Conservation (phyloP, 129 eudicot genomes). For the Oenanthe sinensis region DNA sequence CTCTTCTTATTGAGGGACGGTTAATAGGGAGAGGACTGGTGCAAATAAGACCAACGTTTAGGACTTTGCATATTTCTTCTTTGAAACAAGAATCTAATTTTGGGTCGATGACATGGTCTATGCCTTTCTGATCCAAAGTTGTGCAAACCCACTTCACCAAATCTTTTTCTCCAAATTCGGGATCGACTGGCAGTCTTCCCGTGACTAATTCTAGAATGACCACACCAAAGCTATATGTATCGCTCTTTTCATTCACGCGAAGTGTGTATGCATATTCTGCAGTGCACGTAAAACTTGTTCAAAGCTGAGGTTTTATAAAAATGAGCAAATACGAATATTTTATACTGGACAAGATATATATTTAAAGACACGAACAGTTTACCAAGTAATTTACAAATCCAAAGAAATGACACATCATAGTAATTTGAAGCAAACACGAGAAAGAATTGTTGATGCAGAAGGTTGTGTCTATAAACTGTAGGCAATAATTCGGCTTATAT, state of each 20-base stretch:
- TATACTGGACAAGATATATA: background rate
- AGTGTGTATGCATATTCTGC: slow-evolving; percentile 95
- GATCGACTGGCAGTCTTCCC: slow-evolving; percentile 85
- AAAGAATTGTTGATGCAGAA: background rate
- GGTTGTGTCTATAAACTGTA: background rate
- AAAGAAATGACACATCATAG: background rate
- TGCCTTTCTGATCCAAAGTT: slow-evolving; percentile 75
- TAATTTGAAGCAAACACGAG: background rate
- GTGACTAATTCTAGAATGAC: slow-evolving; percentile 86
- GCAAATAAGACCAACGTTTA: slow-evolving; percentile 77
- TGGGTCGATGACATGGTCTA: slow-evolving; percentile 75
- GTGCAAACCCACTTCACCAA: slow-evolving; percentile 94
- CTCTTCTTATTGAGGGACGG: slow-evolving; percentile 89
- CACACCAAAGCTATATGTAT: slow-evolving; percentile 83
- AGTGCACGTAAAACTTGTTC: slow-evolving; percentile 1
- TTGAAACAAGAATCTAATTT: slow-evolving; percentile 83
- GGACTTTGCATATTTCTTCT: slow-evolving; percentile 81
- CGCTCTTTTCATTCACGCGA: slow-evolving; percentile 97
- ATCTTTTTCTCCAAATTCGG: slow-evolving; percentile 92
- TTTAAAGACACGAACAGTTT: background rate
- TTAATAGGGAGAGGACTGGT: slow-evolving; percentile 90
- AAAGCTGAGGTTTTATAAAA: background rate
- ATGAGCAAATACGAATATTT: background rate
- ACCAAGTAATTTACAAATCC: background rate
- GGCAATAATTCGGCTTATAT: background rate